Evolutionary conservation across 2,329 filamentous ascomycete genomes (phyloP).

Genomic region (Triangularia setosa): DNA sequence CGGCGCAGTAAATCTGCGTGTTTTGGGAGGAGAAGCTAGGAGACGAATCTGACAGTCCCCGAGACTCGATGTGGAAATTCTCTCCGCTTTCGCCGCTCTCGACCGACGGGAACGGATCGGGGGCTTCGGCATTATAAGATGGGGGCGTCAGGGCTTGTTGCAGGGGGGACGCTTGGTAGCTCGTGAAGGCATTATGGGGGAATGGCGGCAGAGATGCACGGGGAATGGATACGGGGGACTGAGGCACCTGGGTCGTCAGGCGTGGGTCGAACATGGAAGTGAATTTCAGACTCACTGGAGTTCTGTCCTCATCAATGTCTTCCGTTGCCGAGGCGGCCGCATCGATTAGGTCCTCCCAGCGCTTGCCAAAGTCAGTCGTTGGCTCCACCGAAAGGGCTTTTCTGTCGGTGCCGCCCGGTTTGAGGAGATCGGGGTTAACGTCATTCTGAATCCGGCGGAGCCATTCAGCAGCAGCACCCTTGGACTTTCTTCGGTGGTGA

Average conservation of each 20-base stretch:
- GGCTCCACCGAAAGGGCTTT: slow-evolving; percentile 88
- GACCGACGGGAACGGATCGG: slow-evolving; percentile 84
- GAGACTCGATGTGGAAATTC: slow-evolving; percentile 65
- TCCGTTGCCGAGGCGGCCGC: slow-evolving; percentile 88
- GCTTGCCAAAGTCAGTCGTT: slow-evolving; percentile 74
- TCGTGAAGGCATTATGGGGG: slow-evolving; percentile 51
- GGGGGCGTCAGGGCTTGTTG: slow-evolving; percentile 89
- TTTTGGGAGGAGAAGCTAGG: slow-evolving; percentile 68
- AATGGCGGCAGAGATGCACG: slow-evolving; percentile 60
- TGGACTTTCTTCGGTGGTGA: slow-evolving; percentile 76
- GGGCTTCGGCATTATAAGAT: slow-evolving; percentile 59
- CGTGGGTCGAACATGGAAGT: slow-evolving; percentile 40
- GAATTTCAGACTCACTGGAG: slow-evolving; percentile 62
- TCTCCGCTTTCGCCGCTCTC: slow-evolving; percentile 72
- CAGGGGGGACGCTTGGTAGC: slow-evolving; percentile 84
- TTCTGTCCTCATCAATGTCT: slow-evolving; percentile 85
- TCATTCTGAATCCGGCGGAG: slow-evolving; percentile 56
- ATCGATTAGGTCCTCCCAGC: slow-evolving; percentile 96
- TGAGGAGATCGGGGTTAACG: slow-evolving; percentile 51
- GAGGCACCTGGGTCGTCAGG: slow-evolving; percentile 53
- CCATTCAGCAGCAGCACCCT: slow-evolving; percentile 61
- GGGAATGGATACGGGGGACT: slow-evolving; percentile 61
- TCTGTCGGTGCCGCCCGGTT: slow-evolving; percentile 63
- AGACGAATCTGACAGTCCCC: slow-evolving; percentile 66
- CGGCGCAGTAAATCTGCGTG: slow-evolving; percentile 89